These are phyloP conservation scores for Erysiphe pulchra DNA, from an alignment of 2,329 filamentous ascomycete species.

Conservation along the genomic window DNA sequence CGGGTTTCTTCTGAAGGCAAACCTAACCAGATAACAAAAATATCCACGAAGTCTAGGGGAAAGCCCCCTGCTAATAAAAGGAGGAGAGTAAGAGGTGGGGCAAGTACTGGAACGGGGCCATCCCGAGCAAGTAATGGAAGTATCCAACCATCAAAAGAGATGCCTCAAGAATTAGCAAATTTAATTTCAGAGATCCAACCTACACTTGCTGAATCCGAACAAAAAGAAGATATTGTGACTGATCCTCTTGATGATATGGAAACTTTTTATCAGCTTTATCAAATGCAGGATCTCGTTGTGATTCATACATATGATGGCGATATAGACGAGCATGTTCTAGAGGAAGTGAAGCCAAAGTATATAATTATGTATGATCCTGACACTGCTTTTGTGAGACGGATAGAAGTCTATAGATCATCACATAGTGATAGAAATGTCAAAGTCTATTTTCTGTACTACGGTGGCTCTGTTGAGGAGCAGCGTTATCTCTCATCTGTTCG, in stretches of 20 bases:
- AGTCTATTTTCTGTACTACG: slow-evolving; percentile 94
- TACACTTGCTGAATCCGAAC: slow-evolving; percentile 48
- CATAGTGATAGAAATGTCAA: slow-evolving; percentile 72
- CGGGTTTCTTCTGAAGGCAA: slow-evolving; percentile 48
- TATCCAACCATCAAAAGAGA: slow-evolving; percentile 56
- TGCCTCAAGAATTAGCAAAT: slow-evolving; percentile 54
- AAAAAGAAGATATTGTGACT: slow-evolving; percentile 48
- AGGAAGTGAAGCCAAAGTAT: slow-evolving; percentile 79
- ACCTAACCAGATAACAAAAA: slow-evolving; percentile 23
- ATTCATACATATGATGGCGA: slow-evolving; percentile 89
- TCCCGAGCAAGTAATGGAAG: slow-evolving; percentile 47
- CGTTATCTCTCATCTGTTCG: slow-evolving; percentile 70
- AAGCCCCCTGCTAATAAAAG: slow-evolving; percentile 64
- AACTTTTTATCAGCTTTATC: slow-evolving; percentile 71
- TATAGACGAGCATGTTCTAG: slow-evolving; percentile 85
- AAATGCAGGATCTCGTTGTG: slow-evolving; percentile 70
- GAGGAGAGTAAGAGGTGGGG: slow-evolving; percentile 58
- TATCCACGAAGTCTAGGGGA: slow-evolving; percentile 21
- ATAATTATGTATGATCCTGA: slow-evolving; percentile 99
- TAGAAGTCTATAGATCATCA: slow-evolving; percentile 89
- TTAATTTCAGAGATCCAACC: slow-evolving; percentile 63
- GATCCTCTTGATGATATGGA: slow-evolving; percentile 83
- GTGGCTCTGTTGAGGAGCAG: slow-evolving; percentile 84
- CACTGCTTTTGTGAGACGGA: slow-evolving; percentile 71
- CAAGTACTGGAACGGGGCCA: slow-evolving; percentile 43